Percentiles rank a stretch among this genome's conserved stretches.
Evolutionary conservation across 2,329 filamentous ascomycete species (phyloP).

Genomic region (Cordyceps tenuipes): DNA sequence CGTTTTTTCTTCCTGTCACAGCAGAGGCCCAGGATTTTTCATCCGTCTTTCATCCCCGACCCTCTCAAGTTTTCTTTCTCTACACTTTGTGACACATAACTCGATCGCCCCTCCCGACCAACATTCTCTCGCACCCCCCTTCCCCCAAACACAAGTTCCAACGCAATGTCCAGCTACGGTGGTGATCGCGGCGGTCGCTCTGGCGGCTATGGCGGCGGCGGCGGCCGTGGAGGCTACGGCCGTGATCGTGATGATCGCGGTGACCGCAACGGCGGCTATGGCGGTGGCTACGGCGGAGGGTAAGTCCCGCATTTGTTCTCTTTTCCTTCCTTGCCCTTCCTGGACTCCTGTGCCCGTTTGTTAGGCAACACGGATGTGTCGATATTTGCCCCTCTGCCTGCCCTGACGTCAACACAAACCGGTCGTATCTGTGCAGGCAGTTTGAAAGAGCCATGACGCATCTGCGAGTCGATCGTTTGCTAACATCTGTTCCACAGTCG

Average conservation of each 20-base stretch:
- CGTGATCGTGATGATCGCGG: constrained; percentile 33
- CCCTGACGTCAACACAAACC: not conserved
- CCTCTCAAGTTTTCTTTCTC: constrained; percentile 4
- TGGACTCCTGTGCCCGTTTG: not conserved
- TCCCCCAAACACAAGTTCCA: not conserved
- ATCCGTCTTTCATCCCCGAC: not conserved
- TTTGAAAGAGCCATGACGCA: not conserved
- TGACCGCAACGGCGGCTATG: constrained; percentile 32
- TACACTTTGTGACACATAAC: not conserved
- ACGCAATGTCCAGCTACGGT: constrained; percentile 39
- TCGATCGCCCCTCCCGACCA: not conserved
- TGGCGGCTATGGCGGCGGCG: constrained; percentile 23
- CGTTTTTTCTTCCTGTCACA: not conserved
- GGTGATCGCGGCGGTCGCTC: constrained; percentile 25
- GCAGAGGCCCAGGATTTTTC: constrained; percentile 1
- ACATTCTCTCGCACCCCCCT: not conserved
- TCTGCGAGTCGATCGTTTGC: constrained; percentile 13
- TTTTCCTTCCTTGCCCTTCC: constrained; percentile 8
- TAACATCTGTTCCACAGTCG: constrained; percentile 35
- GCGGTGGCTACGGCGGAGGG: constrained; percentile 26
- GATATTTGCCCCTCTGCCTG: not conserved
- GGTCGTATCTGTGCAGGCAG: too few relatives aligned
- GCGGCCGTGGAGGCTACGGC: constrained; percentile 23
- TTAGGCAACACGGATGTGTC: not conserved
- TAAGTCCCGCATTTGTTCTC: constrained; percentile 22